phyloP scores from a whole-genome alignment of 345 rosid species.

The Brassica rapa region DNA sequence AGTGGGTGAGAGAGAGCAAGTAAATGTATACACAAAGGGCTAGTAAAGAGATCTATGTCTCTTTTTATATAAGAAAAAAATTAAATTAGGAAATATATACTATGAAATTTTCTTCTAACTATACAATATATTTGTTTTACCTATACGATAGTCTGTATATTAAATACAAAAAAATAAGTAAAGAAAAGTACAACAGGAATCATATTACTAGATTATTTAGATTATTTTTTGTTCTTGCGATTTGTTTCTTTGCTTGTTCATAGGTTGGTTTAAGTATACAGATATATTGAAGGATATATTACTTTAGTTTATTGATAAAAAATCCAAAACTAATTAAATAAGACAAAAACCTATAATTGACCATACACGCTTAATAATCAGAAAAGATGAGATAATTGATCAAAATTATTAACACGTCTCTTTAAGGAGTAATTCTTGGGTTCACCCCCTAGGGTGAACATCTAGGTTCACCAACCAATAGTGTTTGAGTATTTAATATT shows the following conservation, averaged over 20 bases:
- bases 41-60: neutral
- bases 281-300: neutral
- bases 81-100: constrained; percentile 4
- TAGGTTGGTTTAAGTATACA: neutral
- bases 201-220: neutral
- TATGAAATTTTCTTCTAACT: neutral
- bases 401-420: constrained; percentile 11
- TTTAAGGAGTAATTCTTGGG: too few species aligned
- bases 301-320: neutral
- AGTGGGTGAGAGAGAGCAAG: neutral
- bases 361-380: neutral
- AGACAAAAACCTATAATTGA: neutral
- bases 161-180: too few species aligned
- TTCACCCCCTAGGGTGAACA: too few species aligned
- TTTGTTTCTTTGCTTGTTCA: neutral
- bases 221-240: neutral
- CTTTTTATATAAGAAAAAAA: neutral
- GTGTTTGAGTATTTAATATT: too few species aligned
- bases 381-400: neutral
- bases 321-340: neutral
- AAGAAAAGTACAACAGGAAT: neutral
- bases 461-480: too few species aligned
- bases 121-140: neutral
- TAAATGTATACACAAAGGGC: neutral
- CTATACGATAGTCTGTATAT: neutral